phyloP scores from a whole-genome alignment of 2,329 filamentous ascomycete species.

The Penicillium griseofulvum region DNA sequence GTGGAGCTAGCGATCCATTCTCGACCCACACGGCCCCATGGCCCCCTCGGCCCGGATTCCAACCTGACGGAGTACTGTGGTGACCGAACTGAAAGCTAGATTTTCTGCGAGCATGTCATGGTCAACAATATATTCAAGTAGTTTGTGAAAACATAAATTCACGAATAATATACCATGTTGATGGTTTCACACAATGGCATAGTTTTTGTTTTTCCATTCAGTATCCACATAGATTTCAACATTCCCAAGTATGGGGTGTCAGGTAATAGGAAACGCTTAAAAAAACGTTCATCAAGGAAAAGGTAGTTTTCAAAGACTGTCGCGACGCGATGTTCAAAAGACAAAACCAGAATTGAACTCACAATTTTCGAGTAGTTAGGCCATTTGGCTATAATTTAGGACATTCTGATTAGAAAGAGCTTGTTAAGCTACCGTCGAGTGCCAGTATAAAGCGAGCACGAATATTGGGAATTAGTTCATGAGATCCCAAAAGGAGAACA shows the following conservation, averaged over 20 bases:
- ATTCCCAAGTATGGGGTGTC: conserved; percentile 8
- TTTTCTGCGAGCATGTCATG: background rate
- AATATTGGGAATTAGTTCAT: background rate
- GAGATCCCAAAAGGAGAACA: background rate
- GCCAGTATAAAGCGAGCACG: too few species aligned
- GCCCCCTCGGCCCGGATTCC: background rate
- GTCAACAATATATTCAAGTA: background rate
- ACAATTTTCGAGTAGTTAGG: background rate
- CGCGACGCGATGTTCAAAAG: background rate
- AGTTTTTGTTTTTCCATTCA: background rate
- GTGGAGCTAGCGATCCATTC: background rate
- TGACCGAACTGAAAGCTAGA: background rate
- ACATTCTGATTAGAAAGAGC: background rate
- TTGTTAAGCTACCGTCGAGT: background rate
- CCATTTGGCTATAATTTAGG: background rate
- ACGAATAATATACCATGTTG: background rate
- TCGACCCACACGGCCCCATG: background rate
- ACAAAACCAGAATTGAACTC: background rate
- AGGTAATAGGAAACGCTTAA: conserved; percentile 11
- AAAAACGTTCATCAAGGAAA: conserved; percentile 10
- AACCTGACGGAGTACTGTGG: background rate
- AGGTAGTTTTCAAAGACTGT: background rate
- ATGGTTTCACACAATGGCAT: background rate
- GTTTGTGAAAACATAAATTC: background rate
- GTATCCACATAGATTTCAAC: conserved; percentile 10